Conservation (phyloP, 2,329 filamentous ascomycete genomes). For the Botryotinia globosa region DNA sequence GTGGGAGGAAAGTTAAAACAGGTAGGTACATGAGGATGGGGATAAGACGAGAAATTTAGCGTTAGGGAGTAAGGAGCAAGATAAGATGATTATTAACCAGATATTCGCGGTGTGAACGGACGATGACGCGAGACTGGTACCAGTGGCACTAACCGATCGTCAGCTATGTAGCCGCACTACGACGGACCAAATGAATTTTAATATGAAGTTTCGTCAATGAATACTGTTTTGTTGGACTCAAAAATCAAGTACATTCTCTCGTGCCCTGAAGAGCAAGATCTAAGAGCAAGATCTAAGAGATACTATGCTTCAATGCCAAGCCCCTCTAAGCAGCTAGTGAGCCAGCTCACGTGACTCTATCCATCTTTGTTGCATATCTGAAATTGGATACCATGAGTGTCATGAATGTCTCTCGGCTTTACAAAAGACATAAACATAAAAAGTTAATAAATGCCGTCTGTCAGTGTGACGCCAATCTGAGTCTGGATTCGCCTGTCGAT, state of each 20-base stretch:
- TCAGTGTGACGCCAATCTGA: not conserved
- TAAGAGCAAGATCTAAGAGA: not conserved
- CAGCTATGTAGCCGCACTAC: not conserved
- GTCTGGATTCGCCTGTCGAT: not conserved
- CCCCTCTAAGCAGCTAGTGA: not conserved
- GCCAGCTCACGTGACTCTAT: fast-evolving
- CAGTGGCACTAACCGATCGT: not conserved
- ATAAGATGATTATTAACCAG: not conserved
- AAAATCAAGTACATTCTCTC: not conserved
- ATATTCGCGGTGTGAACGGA: not conserved
- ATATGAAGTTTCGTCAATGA: not conserved
- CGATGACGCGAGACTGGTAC: not conserved
- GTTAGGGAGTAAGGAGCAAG: not conserved
- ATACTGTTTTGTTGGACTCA: not conserved
- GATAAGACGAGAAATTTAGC: not conserved
- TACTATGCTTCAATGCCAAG: not conserved
- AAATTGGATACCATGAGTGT: not conserved
- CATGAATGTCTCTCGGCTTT: not conserved
- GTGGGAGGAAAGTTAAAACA: not conserved
- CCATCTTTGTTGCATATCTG: not conserved
- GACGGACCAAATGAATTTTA: not conserved
- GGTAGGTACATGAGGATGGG: not conserved
- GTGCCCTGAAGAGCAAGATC: not conserved
- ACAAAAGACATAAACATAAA: not conserved
- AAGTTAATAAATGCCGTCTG: not conserved